These are phyloP conservation scores for Rhodomyrtus tomentosa DNA, from an alignment of 345 rosid genomes.

Conservation along the genomic window DNA sequence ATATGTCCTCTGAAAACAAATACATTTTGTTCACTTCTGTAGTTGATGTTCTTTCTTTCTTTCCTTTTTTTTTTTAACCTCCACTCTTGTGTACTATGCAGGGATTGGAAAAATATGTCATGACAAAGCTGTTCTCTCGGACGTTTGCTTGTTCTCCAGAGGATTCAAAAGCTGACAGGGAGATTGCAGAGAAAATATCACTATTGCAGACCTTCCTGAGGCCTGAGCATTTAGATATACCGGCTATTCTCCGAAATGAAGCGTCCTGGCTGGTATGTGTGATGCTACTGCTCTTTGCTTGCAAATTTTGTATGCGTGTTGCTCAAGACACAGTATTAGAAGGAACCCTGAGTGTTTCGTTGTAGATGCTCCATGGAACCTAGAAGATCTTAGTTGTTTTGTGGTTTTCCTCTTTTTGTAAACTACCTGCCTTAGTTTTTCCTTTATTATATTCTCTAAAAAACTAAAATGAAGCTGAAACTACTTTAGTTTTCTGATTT, in stretches of 20 bases:
- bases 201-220: slow-evolving; percentile 40
- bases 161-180: slow-evolving; percentile 29
- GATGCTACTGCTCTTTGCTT: neutral
- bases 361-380: neutral
- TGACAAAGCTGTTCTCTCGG: slow-evolving; percentile 38
- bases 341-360: neutral
- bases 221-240: slow-evolving; percentile 57
- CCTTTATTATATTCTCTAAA: neutral
- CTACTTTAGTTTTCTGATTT: neutral
- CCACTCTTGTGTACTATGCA: slow-evolving; percentile 1
- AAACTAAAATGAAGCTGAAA: neutral
- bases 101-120: slow-evolving; percentile 56
- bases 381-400: neutral
- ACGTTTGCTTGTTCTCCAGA: slow-evolving; percentile 34
- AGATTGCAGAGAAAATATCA: slow-evolving; percentile 32
- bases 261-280: slow-evolving; percentile 50
- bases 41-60: neutral
- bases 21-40: neutral
- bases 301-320: neutral
- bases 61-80: neutral
- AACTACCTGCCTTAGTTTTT: neutral
- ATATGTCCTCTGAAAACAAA: neutral
- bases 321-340: neutral
- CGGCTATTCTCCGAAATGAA: slow-evolving; percentile 34
- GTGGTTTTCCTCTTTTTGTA: neutral